Evolutionary conservation across 2,329 filamentous ascomycete species (phyloP), one percentile per base, ranked within the genome.

Genomic region (Lasiodiplodia citricola): DNA sequence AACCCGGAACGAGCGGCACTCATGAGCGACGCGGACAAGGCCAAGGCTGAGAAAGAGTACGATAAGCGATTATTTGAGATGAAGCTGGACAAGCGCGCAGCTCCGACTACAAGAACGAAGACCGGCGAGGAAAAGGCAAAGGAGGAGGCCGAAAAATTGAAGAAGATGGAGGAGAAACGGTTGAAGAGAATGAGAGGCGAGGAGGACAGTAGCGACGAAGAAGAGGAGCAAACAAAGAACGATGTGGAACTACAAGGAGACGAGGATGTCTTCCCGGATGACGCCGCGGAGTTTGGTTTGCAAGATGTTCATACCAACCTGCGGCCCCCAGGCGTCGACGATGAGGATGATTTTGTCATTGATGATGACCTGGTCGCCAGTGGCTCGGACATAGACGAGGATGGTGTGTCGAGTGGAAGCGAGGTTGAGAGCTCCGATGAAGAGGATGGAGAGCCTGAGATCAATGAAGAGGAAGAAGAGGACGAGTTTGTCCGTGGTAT

Each of bases 321-420:
- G 51, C 71, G 77, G 76, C 72, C 77, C 71, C 70, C 75, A 67
- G 73, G 80, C 72, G 69, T 97, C 41, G 94, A 97, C 72, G 95
- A 97, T 73, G 95, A 98, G 77, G 95, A 98, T 74, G 93, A 97
- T 74, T 98, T 98, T 74, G 78, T 95, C 31, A 90, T 97, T 70
- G 95, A 98, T 69, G 92, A 96, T 71, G 91, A 97, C 75, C 85
- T 98, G 18, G 87, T 97, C 41, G 94, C 94, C 14, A 94, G 90
- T 73, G 92, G 90, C 47, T 95, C 92, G 2, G 83, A 85, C 57
- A 74, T 77, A n/a, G 80, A 83, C 21, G 70, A 72, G 2, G 74
- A 73, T 8, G 51, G 57, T n/a, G 79, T 83, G 18, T 70, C 72
- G 2, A 54, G 37, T 21, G 69, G 58, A 10, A 74, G 77, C 4